Percentiles rank a stretch among this genome's conserved stretches.
phyloP scores from a whole-genome alignment of 169 alveolate species.

The Blepharisma undulans region DNA sequence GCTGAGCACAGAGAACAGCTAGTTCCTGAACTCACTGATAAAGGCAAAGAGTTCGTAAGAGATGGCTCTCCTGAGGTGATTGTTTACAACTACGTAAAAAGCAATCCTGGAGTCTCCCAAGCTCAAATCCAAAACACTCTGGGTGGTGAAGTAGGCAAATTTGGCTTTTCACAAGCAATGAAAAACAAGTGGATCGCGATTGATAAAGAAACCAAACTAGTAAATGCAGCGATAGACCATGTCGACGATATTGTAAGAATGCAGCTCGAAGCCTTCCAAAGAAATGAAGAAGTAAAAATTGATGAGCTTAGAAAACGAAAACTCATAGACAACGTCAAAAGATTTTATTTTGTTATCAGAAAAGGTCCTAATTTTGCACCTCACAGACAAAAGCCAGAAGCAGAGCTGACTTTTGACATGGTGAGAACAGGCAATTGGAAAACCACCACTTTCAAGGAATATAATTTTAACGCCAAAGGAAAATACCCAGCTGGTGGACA shows the following conservation, averaged over 20 bases:
- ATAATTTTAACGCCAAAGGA: slow-evolving; percentile 87
- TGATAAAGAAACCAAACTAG: slow-evolving; percentile 59
- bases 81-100: slow-evolving; percentile 51
- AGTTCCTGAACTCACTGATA: slow-evolving; percentile 57
- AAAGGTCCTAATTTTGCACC: slow-evolving; percentile 76
- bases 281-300: slow-evolving; percentile 52
- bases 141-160: slow-evolving; percentile 69
- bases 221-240: slow-evolving; percentile 52
- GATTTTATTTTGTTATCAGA: slow-evolving; percentile 62
- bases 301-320: slow-evolving; percentile 73
- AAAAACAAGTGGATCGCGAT: slow-evolving; percentile 69
- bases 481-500: slow-evolving; percentile 83
- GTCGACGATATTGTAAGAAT: slow-evolving; percentile 43
- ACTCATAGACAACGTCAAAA: slow-evolving; percentile 58
- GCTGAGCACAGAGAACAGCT: slow-evolving; percentile 57
- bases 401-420: slow-evolving; percentile 88
- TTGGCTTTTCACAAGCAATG: slow-evolving; percentile 82
- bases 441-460: slow-evolving; percentile 55
- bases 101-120: slow-evolving; percentile 58
- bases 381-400: slow-evolving; percentile 71
- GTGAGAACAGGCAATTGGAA: slow-evolving; percentile 85
- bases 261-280: slow-evolving; percentile 44
- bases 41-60: slow-evolving; percentile 69
- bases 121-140: slow-evolving; percentile 53
- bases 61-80: slow-evolving; percentile 82